Conservation (phyloP, 2,329 filamentous ascomycete genomes). For the Laburnicola sp. region DNA sequence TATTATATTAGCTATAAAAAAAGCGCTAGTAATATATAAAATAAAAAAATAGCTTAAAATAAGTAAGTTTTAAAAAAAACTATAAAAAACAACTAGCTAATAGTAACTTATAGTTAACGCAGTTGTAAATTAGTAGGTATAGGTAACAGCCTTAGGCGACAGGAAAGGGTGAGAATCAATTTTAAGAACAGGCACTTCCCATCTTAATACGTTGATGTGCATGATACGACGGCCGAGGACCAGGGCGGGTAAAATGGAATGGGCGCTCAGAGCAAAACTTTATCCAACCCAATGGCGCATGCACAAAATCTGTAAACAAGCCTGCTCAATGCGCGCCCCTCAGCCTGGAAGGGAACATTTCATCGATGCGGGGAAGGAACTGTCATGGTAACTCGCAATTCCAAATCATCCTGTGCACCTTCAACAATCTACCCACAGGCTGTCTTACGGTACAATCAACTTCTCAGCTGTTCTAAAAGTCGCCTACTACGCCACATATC, state of each 20-base stretch:
- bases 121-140: no score
- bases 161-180: neutral
- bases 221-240: neutral
- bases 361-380: conserved; percentile 4
- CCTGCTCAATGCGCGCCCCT: conserved; percentile 6
- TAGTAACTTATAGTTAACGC: no score
- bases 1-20: no score
- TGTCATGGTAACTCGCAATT: neutral
- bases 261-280: conserved; percentile 1
- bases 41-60: no score
- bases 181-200: neutral
- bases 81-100: no score
- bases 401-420: neutral
- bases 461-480: neutral
- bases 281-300: neutral
- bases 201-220: neutral
- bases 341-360: conserved; percentile 2
- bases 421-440: neutral
- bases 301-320: neutral
- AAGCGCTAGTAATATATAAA: no score
- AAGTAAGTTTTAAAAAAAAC: no score
- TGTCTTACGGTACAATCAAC: neutral
- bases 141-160: no score
- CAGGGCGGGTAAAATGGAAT: neutral
- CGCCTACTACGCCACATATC: conserved; percentile 2